phyloP scores from a whole-genome alignment of 345 rosid species.

The Eucalyptus pauciflora region DNA sequence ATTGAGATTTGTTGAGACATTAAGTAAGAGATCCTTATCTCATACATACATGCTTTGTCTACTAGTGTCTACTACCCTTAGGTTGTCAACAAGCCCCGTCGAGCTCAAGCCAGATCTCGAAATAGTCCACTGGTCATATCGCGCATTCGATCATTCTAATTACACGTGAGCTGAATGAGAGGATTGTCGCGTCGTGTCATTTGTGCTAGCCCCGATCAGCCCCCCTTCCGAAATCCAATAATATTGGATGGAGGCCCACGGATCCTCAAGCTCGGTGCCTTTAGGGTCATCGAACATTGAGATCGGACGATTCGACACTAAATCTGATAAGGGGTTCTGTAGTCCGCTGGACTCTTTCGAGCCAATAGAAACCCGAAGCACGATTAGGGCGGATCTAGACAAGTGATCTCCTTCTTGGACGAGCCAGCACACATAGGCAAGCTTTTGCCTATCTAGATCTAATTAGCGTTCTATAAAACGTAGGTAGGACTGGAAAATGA shows the following conservation, averaged over 20 bases:
- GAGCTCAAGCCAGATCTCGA: neutral
- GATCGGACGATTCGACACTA: neutral
- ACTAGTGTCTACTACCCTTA: neutral
- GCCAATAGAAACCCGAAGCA: neutral
- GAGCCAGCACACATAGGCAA: neutral
- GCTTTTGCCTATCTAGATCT: neutral
- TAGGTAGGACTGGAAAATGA: neutral
- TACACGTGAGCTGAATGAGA: neutral
- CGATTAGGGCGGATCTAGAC: neutral
- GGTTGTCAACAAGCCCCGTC: neutral
- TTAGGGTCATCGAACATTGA: neutral
- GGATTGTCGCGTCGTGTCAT: accelerated
- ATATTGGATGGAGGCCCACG: neutral
- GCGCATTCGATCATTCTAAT: neutral
- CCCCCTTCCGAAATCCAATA: accelerated
- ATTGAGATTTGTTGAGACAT: neutral
- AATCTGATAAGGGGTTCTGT: accelerated
- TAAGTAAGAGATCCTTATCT: neutral
- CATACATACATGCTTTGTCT: neutral
- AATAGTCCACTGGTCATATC: neutral
- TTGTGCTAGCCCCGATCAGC: neutral
- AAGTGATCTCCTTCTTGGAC: neutral
- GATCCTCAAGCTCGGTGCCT: neutral
- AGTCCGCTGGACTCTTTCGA: neutral
- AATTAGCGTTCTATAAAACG: neutral